Evolutionary conservation across 192 early-diverging fungal genomes (phyloP).

Genomic region (Coemansia sp.): DNA sequence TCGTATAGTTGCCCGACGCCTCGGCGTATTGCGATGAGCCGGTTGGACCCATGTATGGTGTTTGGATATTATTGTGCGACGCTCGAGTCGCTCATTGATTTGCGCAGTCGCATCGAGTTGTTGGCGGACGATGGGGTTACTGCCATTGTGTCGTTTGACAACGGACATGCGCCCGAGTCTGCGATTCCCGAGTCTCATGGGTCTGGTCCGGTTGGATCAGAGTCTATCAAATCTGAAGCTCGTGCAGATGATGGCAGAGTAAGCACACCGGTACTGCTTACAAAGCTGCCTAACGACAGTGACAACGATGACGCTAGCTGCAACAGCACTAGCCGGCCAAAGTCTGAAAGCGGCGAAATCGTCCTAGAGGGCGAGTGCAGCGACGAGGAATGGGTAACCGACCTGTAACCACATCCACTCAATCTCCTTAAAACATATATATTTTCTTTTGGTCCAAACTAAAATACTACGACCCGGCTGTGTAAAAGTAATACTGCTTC

Average conservation of each 20-base stretch:
- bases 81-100: slow-evolving; percentile 33
- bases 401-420: slow-evolving; percentile 11
- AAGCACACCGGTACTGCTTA: slow-evolving; percentile 15
- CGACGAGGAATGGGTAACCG: slow-evolving; percentile 47
- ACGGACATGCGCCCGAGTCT: slow-evolving; percentile 28
- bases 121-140: slow-evolving; percentile 42
- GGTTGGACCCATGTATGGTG: slow-evolving; percentile 91
- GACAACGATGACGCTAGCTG: neutral
- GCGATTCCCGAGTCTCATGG: neutral
- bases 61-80: slow-evolving; percentile 73
- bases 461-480: slow-evolving; percentile 55
- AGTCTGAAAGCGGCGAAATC: slow-evolving; percentile 20
- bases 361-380: slow-evolving; percentile 26
- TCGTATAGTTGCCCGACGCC: slow-evolving; percentile 81
- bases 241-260: no score
- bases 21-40: slow-evolving; percentile 67
- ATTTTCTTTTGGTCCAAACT: no score
- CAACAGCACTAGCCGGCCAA: slow-evolving; percentile 4
- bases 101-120: slow-evolving; percentile 43
- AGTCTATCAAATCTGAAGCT: neutral
- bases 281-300: neutral
- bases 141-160: slow-evolving; percentile 41
- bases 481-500: slow-evolving; percentile 90
- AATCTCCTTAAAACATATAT: neutral
- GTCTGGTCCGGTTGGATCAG: neutral